These are phyloP conservation scores for Chlamydomonas sp. DNA, from an alignment of 139 green algal genomes.

Conservation along the genomic window DNA sequence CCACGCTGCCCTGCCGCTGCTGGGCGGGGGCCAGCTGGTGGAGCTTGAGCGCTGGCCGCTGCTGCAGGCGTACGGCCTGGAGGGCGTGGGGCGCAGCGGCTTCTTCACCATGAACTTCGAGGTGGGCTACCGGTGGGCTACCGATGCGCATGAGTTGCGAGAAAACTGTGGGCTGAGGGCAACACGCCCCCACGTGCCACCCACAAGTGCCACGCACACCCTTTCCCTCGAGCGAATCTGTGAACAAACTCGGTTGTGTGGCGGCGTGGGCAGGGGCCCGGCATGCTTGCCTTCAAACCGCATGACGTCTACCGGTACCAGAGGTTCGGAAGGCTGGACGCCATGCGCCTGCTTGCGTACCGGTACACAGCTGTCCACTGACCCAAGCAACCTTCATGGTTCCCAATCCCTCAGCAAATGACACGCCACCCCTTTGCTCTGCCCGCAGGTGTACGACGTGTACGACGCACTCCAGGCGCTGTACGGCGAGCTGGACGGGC, in stretches of 20 bases:
- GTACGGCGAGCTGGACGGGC: slow-evolving; percentile 44
- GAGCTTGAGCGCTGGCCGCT: slow-evolving; percentile 69
- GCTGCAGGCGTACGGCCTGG: slow-evolving; percentile 69
- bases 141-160: neutral
- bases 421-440: neutral
- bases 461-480: slow-evolving; percentile 17
- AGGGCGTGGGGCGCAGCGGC: slow-evolving; percentile 61
- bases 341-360: neutral
- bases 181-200: neutral
- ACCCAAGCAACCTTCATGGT: neutral
- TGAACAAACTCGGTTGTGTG: neutral
- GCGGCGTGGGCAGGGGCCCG: neutral
- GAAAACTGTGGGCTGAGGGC: neutral
- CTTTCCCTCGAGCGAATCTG: neutral
- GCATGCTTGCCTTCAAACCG: neutral
- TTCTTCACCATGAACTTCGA: slow-evolving; percentile 74
- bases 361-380: neutral
- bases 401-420: neutral
- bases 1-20: neutral
- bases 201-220: neutral
- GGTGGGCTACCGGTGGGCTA: neutral
- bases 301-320: neutral
- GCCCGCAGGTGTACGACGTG: slow-evolving; percentile 42
- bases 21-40: slow-evolving; percentile 24
- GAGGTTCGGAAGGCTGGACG: neutral